Percentiles rank a stretch among this genome's conserved stretches.
Conservation (phyloP, 805 yeast genomes). For the Kluyveromyces nonfermentans region DNA sequence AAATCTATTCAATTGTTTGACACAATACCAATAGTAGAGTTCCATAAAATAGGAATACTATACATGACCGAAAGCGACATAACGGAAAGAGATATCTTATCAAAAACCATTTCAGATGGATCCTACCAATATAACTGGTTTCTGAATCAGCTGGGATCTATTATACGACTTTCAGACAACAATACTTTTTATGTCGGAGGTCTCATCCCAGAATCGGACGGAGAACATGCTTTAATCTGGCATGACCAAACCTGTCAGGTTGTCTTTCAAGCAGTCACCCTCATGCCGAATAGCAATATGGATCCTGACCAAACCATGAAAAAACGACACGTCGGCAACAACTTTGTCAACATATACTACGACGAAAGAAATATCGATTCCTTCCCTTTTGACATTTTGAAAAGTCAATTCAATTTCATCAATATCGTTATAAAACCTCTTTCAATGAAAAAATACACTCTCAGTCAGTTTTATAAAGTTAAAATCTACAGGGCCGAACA, state of each 20-base stretch:
- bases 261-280: slow-evolving; percentile 68
- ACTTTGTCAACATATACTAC: slow-evolving; percentile 71
- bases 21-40: slow-evolving; percentile 66
- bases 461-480: slow-evolving; percentile 42
- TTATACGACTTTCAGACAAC: slow-evolving; percentile 49
- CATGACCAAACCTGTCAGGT: slow-evolving; percentile 60
- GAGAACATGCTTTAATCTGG: slow-evolving; percentile 68
- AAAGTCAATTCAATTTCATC: slow-evolving; percentile 75
- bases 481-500: slow-evolving; percentile 56
- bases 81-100: slow-evolving; percentile 53
- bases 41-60: slow-evolving; percentile 68
- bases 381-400: slow-evolving; percentile 61
- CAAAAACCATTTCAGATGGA: slow-evolving; percentile 46
- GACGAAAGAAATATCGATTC: slow-evolving; percentile 56
- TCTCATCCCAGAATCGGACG: slow-evolving; percentile 62
- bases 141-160: slow-evolving; percentile 46
- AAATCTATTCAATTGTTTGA: slow-evolving; percentile 59
- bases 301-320: slow-evolving; percentile 44
- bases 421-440: slow-evolving; percentile 71
- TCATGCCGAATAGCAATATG: slow-evolving; percentile 53
- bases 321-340: slow-evolving; percentile 81
- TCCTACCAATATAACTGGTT: slow-evolving; percentile 54
- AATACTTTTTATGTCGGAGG: slow-evolving; percentile 64
- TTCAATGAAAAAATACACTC: slow-evolving; percentile 1
- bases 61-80: slow-evolving; percentile 64